phyloP scores from a whole-genome alignment of 1,284 basidiomycete species.

The Retiboletus flavoniger region DNA sequence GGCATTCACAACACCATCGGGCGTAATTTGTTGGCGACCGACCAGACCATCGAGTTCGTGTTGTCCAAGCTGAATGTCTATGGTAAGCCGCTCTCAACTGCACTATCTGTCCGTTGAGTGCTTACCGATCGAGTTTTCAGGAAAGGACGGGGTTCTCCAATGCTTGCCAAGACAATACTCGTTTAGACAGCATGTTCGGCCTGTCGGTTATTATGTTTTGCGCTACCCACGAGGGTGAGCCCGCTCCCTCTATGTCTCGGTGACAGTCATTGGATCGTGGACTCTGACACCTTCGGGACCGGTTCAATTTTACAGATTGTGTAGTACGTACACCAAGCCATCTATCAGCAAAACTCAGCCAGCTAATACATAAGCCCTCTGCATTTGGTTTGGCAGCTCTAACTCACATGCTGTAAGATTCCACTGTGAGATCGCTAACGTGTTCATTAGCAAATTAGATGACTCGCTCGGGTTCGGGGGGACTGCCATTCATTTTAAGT shows the following conservation, averaged over 20 bases:
- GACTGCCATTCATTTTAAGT: no score
- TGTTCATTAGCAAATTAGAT: no score
- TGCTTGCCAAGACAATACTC: constrained; percentile 14
- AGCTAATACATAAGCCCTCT: no score
- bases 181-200: constrained; percentile 37
- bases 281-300: no score
- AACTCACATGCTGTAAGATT: no score
- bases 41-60: constrained; percentile 23
- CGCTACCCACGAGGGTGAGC: constrained; percentile 37
- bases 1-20: neutral
- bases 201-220: constrained; percentile 38
- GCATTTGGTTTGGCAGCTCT: no score
- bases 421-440: no score
- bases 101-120: neutral
- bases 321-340: no score
- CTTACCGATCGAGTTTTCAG: constrained; percentile 1
- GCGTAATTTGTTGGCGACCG: constrained; percentile 24
- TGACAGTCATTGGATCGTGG: constrained; percentile 28
- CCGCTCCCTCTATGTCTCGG: constrained; percentile 32
- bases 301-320: no score
- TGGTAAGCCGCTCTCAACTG: constrained; percentile 15
- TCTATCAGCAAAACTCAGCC: no score
- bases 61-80: constrained; percentile 38
- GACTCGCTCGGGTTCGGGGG: no score
- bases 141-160: constrained; percentile 17